Evolutionary conservation across 2,329 filamentous ascomycete genomes (phyloP).

Genomic region (Epichloe amarillans): DNA sequence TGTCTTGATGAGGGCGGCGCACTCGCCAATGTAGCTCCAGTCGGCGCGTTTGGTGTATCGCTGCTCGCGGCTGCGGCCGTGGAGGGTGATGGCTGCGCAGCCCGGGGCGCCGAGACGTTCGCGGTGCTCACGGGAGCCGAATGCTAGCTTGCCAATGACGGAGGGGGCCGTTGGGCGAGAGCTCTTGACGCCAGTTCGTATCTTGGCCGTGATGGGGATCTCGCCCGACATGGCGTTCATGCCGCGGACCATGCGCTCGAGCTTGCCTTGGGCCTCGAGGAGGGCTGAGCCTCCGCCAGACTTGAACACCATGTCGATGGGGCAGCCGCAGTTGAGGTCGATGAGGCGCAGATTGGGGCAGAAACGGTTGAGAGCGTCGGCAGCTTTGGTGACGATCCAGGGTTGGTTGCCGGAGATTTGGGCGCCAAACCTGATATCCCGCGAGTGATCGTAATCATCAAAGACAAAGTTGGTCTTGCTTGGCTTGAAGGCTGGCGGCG

Average conservation of each 20-base stretch:
- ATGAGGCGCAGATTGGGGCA: constrained; percentile 79
- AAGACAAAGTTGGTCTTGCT: constrained; percentile 38
- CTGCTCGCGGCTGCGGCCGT: constrained; percentile 87
- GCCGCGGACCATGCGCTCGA: constrained; percentile 88
- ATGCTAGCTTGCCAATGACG: constrained; percentile 68
- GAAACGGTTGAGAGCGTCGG: constrained; percentile 63
- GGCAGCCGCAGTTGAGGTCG: constrained; percentile 93
- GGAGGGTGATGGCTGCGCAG: constrained; percentile 88
- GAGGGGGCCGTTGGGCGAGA: constrained; percentile 67
- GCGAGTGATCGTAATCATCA: constrained; percentile 65
- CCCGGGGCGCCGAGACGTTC: constrained; percentile 63
- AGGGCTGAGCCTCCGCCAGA: constrained; percentile 81
- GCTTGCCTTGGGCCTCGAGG: constrained; percentile 73
- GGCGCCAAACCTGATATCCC: constrained; percentile 77
- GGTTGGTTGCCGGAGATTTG: constrained; percentile 90
- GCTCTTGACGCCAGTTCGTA: constrained; percentile 80
- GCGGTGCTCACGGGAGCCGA: constrained; percentile 62
- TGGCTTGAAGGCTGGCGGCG: constrained; percentile 53
- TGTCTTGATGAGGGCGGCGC: constrained; percentile 67
- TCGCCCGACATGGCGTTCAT: constrained; percentile 92
- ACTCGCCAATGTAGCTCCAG: constrained; percentile 89
- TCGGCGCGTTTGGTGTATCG: constrained; percentile 87
- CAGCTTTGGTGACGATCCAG: constrained; percentile 78
- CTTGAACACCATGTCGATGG: constrained; percentile 86
- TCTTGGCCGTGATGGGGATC: constrained; percentile 87